Conservation (phyloP, 2,329 filamentous ascomycete genomes). For the Seiridium unicorne region DNA sequence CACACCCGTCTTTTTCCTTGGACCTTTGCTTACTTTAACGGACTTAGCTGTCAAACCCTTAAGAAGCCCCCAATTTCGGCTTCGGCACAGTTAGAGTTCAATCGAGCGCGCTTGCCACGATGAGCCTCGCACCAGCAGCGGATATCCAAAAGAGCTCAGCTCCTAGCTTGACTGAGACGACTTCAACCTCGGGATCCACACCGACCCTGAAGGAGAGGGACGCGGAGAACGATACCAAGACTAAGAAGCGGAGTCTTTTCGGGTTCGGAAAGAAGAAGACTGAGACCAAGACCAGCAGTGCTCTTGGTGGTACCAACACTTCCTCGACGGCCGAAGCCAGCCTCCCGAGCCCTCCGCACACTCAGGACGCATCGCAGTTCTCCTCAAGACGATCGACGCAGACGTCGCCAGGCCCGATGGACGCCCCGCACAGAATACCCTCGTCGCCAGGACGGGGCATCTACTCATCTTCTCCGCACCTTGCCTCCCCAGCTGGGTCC, state of each 20-base stretch:
- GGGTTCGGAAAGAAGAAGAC: slow-evolving; percentile 63
- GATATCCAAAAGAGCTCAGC: slow-evolving; percentile 24
- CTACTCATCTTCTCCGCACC: slow-evolving; percentile 67
- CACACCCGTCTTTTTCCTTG: background rate
- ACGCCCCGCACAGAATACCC: slow-evolving; percentile 46
- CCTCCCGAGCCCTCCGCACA: slow-evolving; percentile 29
- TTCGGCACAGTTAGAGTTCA: background rate
- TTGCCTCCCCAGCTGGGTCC: slow-evolving; percentile 74
- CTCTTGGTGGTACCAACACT: slow-evolving; percentile 23
- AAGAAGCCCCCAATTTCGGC: background rate
- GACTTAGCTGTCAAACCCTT: background rate
- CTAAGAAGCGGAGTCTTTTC: slow-evolving; percentile 58
- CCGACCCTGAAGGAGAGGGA: slow-evolving; percentile 26
- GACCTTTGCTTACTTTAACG: background rate
- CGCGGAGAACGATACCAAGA: slow-evolving; percentile 31
- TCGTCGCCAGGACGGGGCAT: slow-evolving; percentile 66
- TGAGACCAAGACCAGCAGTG: slow-evolving; percentile 35
- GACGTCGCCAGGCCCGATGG: slow-evolving; percentile 40
- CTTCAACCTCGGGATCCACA: slow-evolving; percentile 26
- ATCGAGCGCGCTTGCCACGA: slow-evolving; percentile 12
- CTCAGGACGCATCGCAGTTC: slow-evolving; percentile 28
- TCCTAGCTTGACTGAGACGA: slow-evolving; percentile 22
- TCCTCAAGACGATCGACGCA: slow-evolving; percentile 38
- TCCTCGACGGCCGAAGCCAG: slow-evolving; percentile 26
- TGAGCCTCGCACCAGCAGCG: slow-evolving; percentile 30